Conservation (phyloP, 805 yeast genomes). For the Teunomyces pallodes region DNA sequence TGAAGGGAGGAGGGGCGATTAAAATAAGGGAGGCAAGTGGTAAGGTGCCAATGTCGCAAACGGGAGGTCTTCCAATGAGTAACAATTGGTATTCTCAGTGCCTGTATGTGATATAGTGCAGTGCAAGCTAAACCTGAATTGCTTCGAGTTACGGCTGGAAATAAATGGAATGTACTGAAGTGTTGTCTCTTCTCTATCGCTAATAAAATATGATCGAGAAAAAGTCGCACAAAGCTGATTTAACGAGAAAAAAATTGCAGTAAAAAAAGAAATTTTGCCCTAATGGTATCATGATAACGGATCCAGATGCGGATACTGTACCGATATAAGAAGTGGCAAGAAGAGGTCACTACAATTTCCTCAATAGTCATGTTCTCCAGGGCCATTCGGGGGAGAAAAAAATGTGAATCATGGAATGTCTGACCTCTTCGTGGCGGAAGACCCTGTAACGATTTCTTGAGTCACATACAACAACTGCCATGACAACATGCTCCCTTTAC, state of each 20-base stretch:
- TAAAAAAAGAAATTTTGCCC: background rate
- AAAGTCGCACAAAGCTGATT: background rate
- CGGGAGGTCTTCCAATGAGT: background rate
- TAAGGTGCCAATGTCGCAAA: background rate
- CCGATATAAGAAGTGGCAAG: background rate
- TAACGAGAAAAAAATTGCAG: background rate
- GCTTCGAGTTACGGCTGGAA: background rate
- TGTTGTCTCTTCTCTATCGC: slow-evolving; percentile 1
- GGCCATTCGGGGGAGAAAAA: too few relatives aligned
- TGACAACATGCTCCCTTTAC: too few relatives aligned
- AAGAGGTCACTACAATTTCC: background rate
- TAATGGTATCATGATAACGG: background rate
- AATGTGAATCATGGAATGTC: too few relatives aligned
- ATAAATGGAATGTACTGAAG: background rate
- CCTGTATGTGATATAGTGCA: background rate
- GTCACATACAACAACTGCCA: too few relatives aligned
- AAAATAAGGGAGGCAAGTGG: background rate
- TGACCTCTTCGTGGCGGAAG: too few relatives aligned
- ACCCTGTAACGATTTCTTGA: too few relatives aligned
- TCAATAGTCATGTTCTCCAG: too few relatives aligned
- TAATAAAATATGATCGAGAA: slow-evolving; percentile 1
- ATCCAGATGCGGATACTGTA: background rate
- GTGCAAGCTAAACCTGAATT: background rate
- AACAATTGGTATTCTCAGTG: background rate
- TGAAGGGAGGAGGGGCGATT: background rate